These are phyloP conservation scores for Cornus florida DNA, from an alignment of 148 eudicot genomes.

Conservation along the genomic window DNA sequence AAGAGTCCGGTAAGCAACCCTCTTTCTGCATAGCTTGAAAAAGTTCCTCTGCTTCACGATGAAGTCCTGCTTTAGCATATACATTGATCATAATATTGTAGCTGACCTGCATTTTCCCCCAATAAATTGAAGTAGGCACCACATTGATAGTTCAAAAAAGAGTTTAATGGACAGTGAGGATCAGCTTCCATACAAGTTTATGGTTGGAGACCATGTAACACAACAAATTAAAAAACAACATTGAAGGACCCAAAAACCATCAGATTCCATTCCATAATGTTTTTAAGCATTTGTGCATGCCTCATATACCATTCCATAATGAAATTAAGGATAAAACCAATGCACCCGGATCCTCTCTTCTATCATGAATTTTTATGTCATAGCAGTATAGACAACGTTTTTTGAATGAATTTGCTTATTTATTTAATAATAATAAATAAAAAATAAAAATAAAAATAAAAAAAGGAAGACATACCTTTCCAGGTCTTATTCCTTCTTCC, in stretches of 20 bases:
- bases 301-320: background rate
- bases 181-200: background rate
- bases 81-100: constrained; percentile 76
- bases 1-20: constrained; percentile 53
- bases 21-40: constrained; percentile 52
- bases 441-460: too few relatives aligned
- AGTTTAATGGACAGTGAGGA: background rate
- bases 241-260: background rate
- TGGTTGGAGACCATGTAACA: background rate
- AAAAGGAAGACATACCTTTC: constrained; percentile 67
- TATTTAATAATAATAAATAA: too few relatives aligned
- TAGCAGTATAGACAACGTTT: background rate
- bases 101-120: constrained; percentile 59
- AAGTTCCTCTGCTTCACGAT: constrained; percentile 57
- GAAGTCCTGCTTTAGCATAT: constrained; percentile 58
- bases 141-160: background rate
- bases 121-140: background rate
- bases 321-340: background rate
- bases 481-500: constrained; percentile 81
- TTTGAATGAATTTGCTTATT: too few relatives aligned
- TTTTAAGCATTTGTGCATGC: background rate
- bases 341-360: background rate
- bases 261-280: background rate
- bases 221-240: background rate
- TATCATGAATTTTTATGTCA: background rate